These are phyloP conservation scores for Phytophthora pseudosyringae DNA, from an alignment of 352 stramenopile genomes.

Conservation along the genomic window DNA sequence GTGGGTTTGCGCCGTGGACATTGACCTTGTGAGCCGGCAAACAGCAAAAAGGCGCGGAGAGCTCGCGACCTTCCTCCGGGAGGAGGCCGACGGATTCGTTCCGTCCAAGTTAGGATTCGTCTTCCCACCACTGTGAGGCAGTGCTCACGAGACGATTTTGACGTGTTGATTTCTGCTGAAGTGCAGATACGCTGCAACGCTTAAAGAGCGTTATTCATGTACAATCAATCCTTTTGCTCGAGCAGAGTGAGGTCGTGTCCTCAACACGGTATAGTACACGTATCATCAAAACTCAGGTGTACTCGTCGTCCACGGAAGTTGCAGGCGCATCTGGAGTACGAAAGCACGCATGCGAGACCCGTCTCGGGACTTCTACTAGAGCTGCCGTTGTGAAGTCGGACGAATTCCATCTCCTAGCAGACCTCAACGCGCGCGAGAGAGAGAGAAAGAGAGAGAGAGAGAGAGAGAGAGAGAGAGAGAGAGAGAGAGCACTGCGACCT, in stretches of 20 bases:
- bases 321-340: background rate
- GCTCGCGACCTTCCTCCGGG: constrained; percentile 36
- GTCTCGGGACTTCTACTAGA: background rate
- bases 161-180: constrained; percentile 22
- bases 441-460: background rate
- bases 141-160: background rate
- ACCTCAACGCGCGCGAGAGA: background rate
- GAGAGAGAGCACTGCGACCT: constrained; percentile 5
- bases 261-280: too few species aligned
- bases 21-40: constrained; percentile 31
- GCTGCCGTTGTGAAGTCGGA: background rate
- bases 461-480: background rate
- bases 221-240: constrained; percentile 21
- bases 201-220: constrained; percentile 29
- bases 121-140: constrained; percentile 36
- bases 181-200: constrained; percentile 28
- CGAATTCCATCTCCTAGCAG: background rate
- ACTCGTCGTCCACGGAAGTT: background rate
- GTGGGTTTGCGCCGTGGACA: constrained; percentile 36
- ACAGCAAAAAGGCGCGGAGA: constrained; percentile 28
- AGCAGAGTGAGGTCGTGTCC: background rate
- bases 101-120: constrained; percentile 33
- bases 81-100: constrained; percentile 39
- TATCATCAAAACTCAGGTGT: too few species aligned
- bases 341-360: too few species aligned